Base-by-base conservation (phyloP, 768 basidiomycete species). In the Termitomyces sp. region DNA sequence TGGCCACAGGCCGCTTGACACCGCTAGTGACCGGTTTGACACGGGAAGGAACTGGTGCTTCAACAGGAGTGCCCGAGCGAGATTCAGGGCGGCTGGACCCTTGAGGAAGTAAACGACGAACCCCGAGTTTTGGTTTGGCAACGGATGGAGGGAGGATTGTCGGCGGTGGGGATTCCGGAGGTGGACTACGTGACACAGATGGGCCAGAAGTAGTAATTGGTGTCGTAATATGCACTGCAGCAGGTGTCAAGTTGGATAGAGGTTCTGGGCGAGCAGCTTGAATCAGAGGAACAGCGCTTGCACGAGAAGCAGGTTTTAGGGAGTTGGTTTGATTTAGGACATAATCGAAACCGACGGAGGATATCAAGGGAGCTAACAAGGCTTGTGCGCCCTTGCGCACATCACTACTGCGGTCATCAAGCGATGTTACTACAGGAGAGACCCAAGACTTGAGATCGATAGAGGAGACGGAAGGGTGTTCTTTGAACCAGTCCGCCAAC, bases 351-450 rank as follows among this genome's bases (percentile, higher is more conserved):
- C 97, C 94, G 35, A 85, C 86, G 50, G 72, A 84, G 3, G 79
- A 73, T 51, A 98, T 87, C 57, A 99, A 71, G 47, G 77, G 73
- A 0, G 94, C 93, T 14, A 99, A 73, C 32, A 98, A 70, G 1
- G 86, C 86, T 64, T 92, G 89, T 5, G 95, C 93, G 14, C 86
- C 87, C 73, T 98, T 98, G 58, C 97, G 85, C 23, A 98, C 91
- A 69, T 99, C 97, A 12, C 82, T 82, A 67, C 77, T 96, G 33
- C 94, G 85, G 71, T 99, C 97, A 68, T 99, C 97, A 36, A 99
- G 81, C 61, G 85, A 94, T 2, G 81, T 71, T 18, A 99, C 81
- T 30, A 91, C 72, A 1, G 84, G 77, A 8, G 79, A 68, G 8
- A 82, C 82, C 82, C 94, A 88, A 38, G 79, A 74, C 44, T 80